A percentile compares a stretch with the other conserved stretches of the same genome.
phyloP scores from a whole-genome alignment of 2,329 filamentous ascomycete species.

The Shiraia bambusicola region DNA sequence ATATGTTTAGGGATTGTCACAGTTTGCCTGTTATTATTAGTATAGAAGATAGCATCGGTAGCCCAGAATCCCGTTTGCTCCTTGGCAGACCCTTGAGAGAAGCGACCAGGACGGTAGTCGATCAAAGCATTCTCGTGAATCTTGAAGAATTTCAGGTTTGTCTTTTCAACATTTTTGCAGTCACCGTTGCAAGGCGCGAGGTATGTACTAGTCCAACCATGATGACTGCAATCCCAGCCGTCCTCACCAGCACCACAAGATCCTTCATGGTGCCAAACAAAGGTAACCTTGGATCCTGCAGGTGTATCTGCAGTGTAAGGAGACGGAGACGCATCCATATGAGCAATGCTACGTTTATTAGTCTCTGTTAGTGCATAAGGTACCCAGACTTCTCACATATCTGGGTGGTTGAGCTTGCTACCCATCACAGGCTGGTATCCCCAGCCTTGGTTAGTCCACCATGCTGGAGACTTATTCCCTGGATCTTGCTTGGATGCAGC shows the following conservation, averaged over 20 bases:
- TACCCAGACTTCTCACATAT: background rate
- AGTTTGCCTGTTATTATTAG: slow-evolving; percentile 33
- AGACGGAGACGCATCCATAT: slow-evolving; percentile 32
- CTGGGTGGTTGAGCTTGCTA: slow-evolving; percentile 21
- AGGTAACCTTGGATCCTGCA: slow-evolving; percentile 33
- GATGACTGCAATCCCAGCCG: slow-evolving; percentile 39
- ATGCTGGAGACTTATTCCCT: slow-evolving; percentile 32
- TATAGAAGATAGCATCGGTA: slow-evolving; percentile 40
- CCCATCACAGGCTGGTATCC: slow-evolving; percentile 35
- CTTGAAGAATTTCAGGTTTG: slow-evolving; percentile 38
- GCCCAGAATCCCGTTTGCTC: slow-evolving; percentile 36
- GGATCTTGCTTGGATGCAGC: slow-evolving; percentile 28
- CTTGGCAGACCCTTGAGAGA: slow-evolving; percentile 18
- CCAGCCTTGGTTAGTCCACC: slow-evolving; percentile 39
- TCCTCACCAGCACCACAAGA: slow-evolving; percentile 25
- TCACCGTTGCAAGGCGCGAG: slow-evolving; percentile 39
- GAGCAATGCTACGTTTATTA: slow-evolving; percentile 34
- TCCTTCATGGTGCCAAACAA: slow-evolving; percentile 36
- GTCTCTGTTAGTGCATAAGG: too few relatives aligned
- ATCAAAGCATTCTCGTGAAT: slow-evolving; percentile 32
- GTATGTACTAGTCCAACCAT: slow-evolving; percentile 37
- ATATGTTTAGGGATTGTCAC: slow-evolving; percentile 37
- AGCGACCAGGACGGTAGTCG: slow-evolving; percentile 33
- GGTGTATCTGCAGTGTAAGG: slow-evolving; percentile 31
- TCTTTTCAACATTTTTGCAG: slow-evolving; percentile 35